Conservation (phyloP, 305 asterid genomes). For the Plantago lanceolata region DNA sequence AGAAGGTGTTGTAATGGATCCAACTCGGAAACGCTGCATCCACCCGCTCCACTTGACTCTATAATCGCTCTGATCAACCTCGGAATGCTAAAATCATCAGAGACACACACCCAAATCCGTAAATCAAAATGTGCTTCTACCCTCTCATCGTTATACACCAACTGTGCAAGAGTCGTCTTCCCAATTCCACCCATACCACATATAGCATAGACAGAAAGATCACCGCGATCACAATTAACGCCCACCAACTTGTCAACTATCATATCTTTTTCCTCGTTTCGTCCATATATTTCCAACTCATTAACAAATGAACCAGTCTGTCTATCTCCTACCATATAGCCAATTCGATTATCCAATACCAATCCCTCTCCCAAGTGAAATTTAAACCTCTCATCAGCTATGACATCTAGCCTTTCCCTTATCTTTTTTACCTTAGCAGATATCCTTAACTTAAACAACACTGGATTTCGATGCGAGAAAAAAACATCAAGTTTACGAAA, state of each 20-base stretch:
- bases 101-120: constrained; percentile 33
- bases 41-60: constrained; percentile 17
- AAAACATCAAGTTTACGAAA: background rate
- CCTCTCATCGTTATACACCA: constrained; percentile 32
- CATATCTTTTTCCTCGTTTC: constrained; percentile 28
- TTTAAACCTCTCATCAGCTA: constrained; percentile 15
- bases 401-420: constrained; percentile 15
- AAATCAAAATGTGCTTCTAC: constrained; percentile 21
- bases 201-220: constrained; percentile 22
- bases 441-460: constrained; percentile 12
- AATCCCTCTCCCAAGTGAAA: constrained; percentile 13
- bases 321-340: constrained; percentile 14
- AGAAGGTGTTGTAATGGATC: constrained; percentile 23
- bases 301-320: constrained; percentile 28
- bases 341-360: constrained; percentile 17
- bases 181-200: constrained; percentile 37
- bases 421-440: constrained; percentile 5
- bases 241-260: constrained; percentile 11
- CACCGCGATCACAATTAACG: background rate
- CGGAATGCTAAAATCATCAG: constrained; percentile 27
- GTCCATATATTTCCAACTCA: constrained; percentile 31
- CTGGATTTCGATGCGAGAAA: constrained; percentile 14
- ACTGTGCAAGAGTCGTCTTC: constrained; percentile 38
- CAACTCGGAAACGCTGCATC: constrained; percentile 13
- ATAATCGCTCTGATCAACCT: constrained; percentile 21